phyloP scores from a whole-genome alignment of 768 basidiomycete species.

The Piloderma croceum region DNA sequence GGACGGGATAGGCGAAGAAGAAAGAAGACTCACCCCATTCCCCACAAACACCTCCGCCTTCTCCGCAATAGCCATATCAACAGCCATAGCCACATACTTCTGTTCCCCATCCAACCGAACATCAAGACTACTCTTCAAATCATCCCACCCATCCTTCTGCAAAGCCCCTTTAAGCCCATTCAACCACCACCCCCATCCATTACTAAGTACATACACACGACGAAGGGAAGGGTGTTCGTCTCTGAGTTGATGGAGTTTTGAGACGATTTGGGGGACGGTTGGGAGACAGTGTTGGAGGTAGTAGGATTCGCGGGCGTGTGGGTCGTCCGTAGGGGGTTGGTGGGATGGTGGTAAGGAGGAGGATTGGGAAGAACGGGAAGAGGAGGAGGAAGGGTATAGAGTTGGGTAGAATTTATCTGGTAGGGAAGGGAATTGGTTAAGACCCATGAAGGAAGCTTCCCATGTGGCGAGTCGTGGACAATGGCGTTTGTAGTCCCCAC shows the following conservation, averaged over 20 bases:
- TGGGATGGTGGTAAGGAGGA: not conserved
- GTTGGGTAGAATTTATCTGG: slow-evolving; percentile 37
- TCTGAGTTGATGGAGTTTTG: slow-evolving; percentile 25
- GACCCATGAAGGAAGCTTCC: slow-evolving; percentile 42
- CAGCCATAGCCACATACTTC: slow-evolving; percentile 30
- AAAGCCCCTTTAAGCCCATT: slow-evolving; percentile 33
- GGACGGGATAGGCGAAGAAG: not conserved
- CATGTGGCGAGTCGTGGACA: slow-evolving; percentile 45
- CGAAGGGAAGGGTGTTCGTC: slow-evolving; percentile 24
- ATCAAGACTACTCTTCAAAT: slow-evolving; percentile 38
- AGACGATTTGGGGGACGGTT: slow-evolving; percentile 35
- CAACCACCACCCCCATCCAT: slow-evolving; percentile 43
- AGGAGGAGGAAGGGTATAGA: slow-evolving; percentile 6
- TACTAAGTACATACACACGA: slow-evolving; percentile 47
- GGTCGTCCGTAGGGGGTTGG: slow-evolving; percentile 3
- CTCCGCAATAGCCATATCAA: slow-evolving; percentile 40
- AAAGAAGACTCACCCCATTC: slow-evolving; percentile 30
- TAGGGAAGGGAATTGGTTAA: slow-evolving; percentile 39
- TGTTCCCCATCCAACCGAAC: slow-evolving; percentile 41
- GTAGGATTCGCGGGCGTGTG: slow-evolving; percentile 20
- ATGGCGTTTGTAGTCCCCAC: slow-evolving; percentile 54
- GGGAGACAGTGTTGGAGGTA: slow-evolving; percentile 43
- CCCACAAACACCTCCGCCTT: slow-evolving; percentile 38
- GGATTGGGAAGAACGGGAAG: too few relatives aligned
- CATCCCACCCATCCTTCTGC: slow-evolving; percentile 44